Percentiles rank a stretch among this genome's conserved stretches.
phyloP scores from a whole-genome alignment of 768 basidiomycete species.

The Leccinum subgranulosum region DNA sequence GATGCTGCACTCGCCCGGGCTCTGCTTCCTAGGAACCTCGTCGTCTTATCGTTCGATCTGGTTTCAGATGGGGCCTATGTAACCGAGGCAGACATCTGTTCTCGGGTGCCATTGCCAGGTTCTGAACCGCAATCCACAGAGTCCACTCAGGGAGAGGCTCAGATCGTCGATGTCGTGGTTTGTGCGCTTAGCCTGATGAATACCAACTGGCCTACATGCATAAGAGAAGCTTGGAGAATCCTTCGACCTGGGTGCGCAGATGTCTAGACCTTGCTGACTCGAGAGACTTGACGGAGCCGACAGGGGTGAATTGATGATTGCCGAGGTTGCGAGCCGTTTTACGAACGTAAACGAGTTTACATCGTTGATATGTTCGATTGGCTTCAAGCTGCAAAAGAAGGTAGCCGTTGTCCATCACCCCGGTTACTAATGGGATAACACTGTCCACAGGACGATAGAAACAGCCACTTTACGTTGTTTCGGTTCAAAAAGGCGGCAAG shows the following conservation, averaged over 20 bases:
- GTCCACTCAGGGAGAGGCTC: constrained; percentile 53
- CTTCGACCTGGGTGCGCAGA: constrained; percentile 71
- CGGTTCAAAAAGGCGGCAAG: constrained; percentile 67
- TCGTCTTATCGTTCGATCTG: constrained; percentile 77
- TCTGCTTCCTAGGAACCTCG: constrained; percentile 64
- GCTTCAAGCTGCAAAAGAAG: constrained; percentile 71
- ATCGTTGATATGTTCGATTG: constrained; percentile 58
- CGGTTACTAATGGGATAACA: constrained; percentile 2
- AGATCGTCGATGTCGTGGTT: constrained; percentile 86
- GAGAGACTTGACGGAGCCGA: constrained; percentile 10
- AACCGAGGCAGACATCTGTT: constrained; percentile 86
- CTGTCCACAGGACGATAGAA: constrained; percentile 62
- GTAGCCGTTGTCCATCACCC: constrained; percentile 34
- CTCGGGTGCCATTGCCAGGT: constrained; percentile 80
- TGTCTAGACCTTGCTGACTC: neutral
- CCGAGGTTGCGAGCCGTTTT: constrained; percentile 88
- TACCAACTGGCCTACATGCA: constrained; percentile 90
- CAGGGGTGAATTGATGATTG: constrained; percentile 81
- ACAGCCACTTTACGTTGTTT: constrained; percentile 83
- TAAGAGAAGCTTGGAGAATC: constrained; percentile 87
- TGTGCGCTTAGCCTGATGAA: constrained; percentile 97
- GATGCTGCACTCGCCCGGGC: constrained; percentile 84
- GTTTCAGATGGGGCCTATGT: constrained; percentile 74
- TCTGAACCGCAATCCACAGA: constrained; percentile 46
- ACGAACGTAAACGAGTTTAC: constrained; percentile 64